Conservation (phyloP, 257 asterid genomes). For the Jaltomata sinuosa region DNA sequence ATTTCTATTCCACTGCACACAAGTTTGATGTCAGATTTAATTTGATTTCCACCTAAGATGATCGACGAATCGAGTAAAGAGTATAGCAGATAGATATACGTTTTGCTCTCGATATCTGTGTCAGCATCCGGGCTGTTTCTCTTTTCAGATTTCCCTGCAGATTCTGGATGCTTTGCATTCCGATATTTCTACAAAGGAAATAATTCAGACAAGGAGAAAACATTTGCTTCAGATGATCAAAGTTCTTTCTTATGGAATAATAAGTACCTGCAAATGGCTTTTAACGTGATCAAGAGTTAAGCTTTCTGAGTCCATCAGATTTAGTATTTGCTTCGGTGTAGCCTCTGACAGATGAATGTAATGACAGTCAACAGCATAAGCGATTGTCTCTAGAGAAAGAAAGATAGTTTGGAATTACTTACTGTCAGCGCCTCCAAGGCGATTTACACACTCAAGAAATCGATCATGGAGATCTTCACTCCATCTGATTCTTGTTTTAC, state of each 20-base stretch:
- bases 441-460: slow-evolving; percentile 69
- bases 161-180: slow-evolving; percentile 59
- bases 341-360: slow-evolving; percentile 47
- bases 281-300: slow-evolving; percentile 87
- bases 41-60: background rate
- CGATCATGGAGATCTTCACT: slow-evolving; percentile 82
- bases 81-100: slow-evolving; percentile 17
- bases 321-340: slow-evolving; percentile 85
- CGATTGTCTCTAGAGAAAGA: background rate
- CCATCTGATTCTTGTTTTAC: slow-evolving; percentile 79
- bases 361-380: background rate
- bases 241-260: background rate
- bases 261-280: slow-evolving; percentile 83
- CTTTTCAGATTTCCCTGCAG: slow-evolving; percentile 47
- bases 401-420: slow-evolving; percentile 18
- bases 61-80: background rate
- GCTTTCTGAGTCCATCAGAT: slow-evolving; percentile 75
- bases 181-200: slow-evolving; percentile 51
- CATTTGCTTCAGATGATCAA: no score
- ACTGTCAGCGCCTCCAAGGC: slow-evolving; percentile 90
- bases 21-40: background rate
- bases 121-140: slow-evolving; percentile 16
- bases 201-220: background rate
- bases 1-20: slow-evolving; percentile 23
- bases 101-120: slow-evolving; percentile 32